Conservation (phyloP, 2,329 filamentous ascomycete species). For the Trichophyton rubrum region DNA sequence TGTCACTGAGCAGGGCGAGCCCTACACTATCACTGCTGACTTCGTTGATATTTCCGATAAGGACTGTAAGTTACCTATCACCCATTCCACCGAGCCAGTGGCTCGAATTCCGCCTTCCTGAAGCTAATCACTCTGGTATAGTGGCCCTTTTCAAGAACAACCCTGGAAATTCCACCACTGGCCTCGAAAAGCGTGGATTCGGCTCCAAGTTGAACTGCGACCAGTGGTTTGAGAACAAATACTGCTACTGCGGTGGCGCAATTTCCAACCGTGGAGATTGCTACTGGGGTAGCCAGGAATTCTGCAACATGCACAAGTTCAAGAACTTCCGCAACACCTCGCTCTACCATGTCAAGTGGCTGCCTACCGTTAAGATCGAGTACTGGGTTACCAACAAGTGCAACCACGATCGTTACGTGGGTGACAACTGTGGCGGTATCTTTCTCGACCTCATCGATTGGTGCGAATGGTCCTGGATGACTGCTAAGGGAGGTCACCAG, state of each 20-base stretch:
- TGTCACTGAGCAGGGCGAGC: no score
- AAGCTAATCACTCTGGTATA: no score
- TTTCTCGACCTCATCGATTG: background rate
- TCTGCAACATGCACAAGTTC: background rate
- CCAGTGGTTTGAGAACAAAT: background rate
- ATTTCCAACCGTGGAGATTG: background rate
- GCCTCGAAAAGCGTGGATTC: no score
- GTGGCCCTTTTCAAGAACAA: no score
- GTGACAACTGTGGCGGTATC: background rate
- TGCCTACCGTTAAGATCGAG: background rate
- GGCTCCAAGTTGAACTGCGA: background rate
- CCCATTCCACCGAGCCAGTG: no score
- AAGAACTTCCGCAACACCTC: background rate
- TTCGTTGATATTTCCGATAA: no score
- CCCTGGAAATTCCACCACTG: no score
- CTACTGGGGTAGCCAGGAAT: background rate
- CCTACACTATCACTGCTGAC: no score
- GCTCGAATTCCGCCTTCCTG: no score
- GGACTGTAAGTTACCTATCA: no score
- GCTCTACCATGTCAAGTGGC: background rate
- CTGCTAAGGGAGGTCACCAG: background rate
- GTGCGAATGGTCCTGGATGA: background rate
- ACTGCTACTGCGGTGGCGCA: background rate
- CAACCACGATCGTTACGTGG: background rate
- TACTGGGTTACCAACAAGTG: background rate